phyloP scores from a whole-genome alignment of 2,329 filamentous ascomycete genomes.

The Neonectria neomacrospora region DNA sequence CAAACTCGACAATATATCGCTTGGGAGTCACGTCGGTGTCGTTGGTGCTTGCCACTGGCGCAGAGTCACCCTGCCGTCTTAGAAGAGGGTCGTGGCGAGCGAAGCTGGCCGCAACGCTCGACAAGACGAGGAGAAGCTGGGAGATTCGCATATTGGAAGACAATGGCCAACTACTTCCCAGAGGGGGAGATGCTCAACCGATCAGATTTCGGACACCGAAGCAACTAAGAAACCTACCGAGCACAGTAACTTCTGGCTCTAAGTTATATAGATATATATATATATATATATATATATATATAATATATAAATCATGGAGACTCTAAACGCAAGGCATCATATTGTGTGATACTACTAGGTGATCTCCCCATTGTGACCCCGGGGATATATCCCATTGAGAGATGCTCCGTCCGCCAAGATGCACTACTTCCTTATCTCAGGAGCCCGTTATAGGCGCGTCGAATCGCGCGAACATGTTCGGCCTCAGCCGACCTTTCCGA shows the following conservation, averaged over 20 bases:
- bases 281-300: neutral
- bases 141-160: neutral
- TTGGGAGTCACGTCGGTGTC: constrained; percentile 2
- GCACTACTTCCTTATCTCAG: neutral
- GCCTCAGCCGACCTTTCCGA: neutral
- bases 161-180: neutral
- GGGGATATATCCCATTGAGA: constrained; percentile 1
- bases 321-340: neutral
- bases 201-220: neutral
- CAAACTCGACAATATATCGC: constrained; percentile 6
- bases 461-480: neutral
- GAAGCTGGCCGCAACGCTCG: neutral
- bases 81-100: constrained; percentile 5
- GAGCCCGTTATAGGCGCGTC: neutral
- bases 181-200: neutral
- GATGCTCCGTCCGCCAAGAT: constrained; percentile 3
- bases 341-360: neutral
- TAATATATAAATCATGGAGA: neutral
- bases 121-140: constrained; percentile 1
- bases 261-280: neutral
- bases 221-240: neutral
- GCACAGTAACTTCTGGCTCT: neutral
- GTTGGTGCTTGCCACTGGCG: neutral
- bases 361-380: neutral
- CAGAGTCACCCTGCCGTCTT: neutral